phyloP scores from a whole-genome alignment of 352 stramenopile species.

The Phytophthora rubi region DNA sequence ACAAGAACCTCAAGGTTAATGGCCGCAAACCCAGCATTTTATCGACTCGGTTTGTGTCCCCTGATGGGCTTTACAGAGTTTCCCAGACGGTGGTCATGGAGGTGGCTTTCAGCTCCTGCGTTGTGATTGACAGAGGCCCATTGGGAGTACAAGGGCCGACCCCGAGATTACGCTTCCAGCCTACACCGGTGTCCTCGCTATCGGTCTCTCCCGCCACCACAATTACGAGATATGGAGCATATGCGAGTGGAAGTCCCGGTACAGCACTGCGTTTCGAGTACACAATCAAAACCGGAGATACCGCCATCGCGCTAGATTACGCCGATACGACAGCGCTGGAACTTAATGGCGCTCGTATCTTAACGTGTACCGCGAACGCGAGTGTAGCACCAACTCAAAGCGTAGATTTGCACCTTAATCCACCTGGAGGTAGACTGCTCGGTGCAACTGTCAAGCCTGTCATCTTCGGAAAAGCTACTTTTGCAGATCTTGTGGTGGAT shows the following conservation, averaged over 20 bases:
- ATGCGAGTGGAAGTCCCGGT: slow-evolving; percentile 61
- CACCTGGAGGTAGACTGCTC: slow-evolving; percentile 60
- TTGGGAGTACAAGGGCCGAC: slow-evolving; percentile 31
- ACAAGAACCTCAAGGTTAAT: slow-evolving; percentile 73
- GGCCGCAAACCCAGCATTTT: slow-evolving; percentile 70
- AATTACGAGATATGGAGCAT: slow-evolving; percentile 68
- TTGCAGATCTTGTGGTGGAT: slow-evolving; percentile 78
- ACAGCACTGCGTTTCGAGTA: slow-evolving; percentile 76
- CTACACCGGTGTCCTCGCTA: slow-evolving; percentile 40
- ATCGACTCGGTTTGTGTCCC: slow-evolving; percentile 56
- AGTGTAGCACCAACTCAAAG: slow-evolving; percentile 48
- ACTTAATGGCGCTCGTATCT: slow-evolving; percentile 71
- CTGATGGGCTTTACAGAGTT: slow-evolving; percentile 67
- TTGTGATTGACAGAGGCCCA: slow-evolving; percentile 49
- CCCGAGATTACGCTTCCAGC: slow-evolving; percentile 65
- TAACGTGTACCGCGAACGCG: slow-evolving; percentile 59
- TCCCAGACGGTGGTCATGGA: slow-evolving; percentile 67
- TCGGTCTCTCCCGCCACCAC: slow-evolving; percentile 28
- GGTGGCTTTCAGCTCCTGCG: slow-evolving; percentile 71
- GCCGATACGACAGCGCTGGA: slow-evolving; percentile 57
- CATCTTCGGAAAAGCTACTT: slow-evolving; percentile 64
- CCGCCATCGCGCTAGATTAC: slow-evolving; percentile 70
- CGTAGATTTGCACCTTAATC: slow-evolving; percentile 82
- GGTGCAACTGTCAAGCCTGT: slow-evolving; percentile 52
- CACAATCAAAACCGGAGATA: slow-evolving; percentile 75